Evolutionary conservation across 768 basidiomycete species (phyloP).

Genomic region (Lactarius pseudohatsudake): DNA sequence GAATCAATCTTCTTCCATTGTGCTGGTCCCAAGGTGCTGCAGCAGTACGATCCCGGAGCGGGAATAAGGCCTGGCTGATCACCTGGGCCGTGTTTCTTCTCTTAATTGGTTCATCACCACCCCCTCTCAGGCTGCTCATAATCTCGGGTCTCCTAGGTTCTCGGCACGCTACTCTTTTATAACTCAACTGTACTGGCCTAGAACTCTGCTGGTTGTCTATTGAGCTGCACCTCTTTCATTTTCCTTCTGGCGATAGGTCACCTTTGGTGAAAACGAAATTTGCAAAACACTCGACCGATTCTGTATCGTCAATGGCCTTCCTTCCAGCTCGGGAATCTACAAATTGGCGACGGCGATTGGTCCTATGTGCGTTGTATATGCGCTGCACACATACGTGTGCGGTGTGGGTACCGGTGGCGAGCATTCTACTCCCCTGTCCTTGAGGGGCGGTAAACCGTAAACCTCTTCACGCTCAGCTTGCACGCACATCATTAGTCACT

Average conservation of each 20-base stretch:
- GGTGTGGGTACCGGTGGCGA: neutral
- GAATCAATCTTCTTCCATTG: neutral
- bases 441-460: neutral
- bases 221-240: neutral
- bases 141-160: neutral
- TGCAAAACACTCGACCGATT: neutral
- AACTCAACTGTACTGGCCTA: neutral
- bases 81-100: neutral
- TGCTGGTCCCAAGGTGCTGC: neutral
- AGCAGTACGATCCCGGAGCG: neutral
- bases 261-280: neutral
- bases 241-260: neutral
- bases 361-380: neutral
- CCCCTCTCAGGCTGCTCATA: neutral
- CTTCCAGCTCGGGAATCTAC: slow-evolving; percentile 4
- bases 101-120: neutral
- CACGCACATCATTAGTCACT: neutral
- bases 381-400: neutral
- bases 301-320: neutral
- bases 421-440: neutral
- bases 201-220: neutral
- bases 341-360: neutral
- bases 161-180: neutral
- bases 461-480: neutral
- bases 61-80: neutral